A percentile compares a stretch with the other conserved stretches of the same genome.
These are phyloP conservation scores for Aspergillus fischeri DNA, from an alignment of 2,329 filamentous ascomycete species.

Conservation along the genomic window DNA sequence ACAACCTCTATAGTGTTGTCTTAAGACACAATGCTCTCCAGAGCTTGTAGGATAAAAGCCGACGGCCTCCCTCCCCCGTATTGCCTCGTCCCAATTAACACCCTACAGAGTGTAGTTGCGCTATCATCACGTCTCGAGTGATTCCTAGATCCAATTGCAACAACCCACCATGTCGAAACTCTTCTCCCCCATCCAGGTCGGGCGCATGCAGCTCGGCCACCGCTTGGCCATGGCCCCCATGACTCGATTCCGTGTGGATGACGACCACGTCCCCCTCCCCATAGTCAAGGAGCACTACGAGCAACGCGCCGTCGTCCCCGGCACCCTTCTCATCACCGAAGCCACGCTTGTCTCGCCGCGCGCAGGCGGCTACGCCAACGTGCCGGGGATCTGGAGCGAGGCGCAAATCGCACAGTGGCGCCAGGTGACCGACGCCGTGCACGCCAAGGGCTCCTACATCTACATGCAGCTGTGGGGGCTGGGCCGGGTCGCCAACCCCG, in stretches of 20 bases:
- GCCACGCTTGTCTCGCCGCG: slow-evolving; percentile 49
- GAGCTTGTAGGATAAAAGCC: background rate
- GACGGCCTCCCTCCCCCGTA: background rate
- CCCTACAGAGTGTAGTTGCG: background rate
- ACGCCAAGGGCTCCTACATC: slow-evolving; percentile 58
- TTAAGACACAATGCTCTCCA: background rate
- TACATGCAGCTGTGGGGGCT: slow-evolving; percentile 61
- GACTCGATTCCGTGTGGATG: slow-evolving; percentile 50
- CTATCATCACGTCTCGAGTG: background rate
- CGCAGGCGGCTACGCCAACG: slow-evolving; percentile 47
- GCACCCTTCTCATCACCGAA: slow-evolving; percentile 58
- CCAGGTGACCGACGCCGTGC: slow-evolving; percentile 58
- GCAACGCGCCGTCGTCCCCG: slow-evolving; percentile 50
- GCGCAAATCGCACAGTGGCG: slow-evolving; percentile 60
- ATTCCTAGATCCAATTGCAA: background rate
- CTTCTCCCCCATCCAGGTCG: slow-evolving; percentile 40
- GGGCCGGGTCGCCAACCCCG: slow-evolving; percentile 51
- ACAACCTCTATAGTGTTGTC: background rate
- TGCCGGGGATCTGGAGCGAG: slow-evolving; percentile 55
- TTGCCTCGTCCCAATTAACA: background rate
- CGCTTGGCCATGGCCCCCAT: slow-evolving; percentile 56
- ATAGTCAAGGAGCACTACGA: slow-evolving; percentile 50
- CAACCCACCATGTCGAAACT: slow-evolving; percentile 21
- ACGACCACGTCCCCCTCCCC: slow-evolving; percentile 47
- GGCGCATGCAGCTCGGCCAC: slow-evolving; percentile 39